Evolutionary conservation across 2,329 filamentous ascomycete genomes (phyloP).

Genomic region (Aspergillus caelatus): DNA sequence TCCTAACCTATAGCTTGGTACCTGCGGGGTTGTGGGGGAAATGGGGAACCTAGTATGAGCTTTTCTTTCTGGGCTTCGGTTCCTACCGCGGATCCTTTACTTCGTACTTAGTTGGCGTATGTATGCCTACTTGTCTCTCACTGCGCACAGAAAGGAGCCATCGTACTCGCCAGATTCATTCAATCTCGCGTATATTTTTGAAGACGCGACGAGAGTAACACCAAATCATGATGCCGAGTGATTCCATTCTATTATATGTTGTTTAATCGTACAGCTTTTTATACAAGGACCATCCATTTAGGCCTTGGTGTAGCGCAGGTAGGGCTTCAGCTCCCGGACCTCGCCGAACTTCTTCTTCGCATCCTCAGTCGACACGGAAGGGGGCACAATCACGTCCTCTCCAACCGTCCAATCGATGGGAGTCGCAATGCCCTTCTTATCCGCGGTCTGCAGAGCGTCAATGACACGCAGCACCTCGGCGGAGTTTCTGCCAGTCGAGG

Average conservation of each 20-base stretch:
- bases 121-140: neutral
- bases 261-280: neutral
- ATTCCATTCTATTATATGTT: neutral
- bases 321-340: constrained; percentile 63
- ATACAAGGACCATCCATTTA: neutral
- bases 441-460: constrained; percentile 79
- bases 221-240: neutral
- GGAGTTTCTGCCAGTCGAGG: constrained; percentile 83
- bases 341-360: constrained; percentile 87
- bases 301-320: constrained; percentile 12
- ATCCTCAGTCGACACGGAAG: constrained; percentile 78
- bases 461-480: constrained; percentile 77
- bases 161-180: neutral
- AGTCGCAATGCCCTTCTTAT: constrained; percentile 86
- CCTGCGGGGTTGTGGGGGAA: neutral
- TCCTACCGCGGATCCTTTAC: neutral
- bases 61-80: neutral
- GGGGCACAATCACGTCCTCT: constrained; percentile 91
- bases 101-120: neutral
- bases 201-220: neutral
- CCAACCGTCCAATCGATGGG: constrained; percentile 90
- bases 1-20: neutral
- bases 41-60: neutral
- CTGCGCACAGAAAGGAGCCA: neutral
- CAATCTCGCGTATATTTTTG: neutral